Evolutionary conservation across 228 moss, liverwort and hornwort species (phyloP), one percentile per base, ranked within the genome.

Genomic region (Sphagnum magellanicum): DNA sequence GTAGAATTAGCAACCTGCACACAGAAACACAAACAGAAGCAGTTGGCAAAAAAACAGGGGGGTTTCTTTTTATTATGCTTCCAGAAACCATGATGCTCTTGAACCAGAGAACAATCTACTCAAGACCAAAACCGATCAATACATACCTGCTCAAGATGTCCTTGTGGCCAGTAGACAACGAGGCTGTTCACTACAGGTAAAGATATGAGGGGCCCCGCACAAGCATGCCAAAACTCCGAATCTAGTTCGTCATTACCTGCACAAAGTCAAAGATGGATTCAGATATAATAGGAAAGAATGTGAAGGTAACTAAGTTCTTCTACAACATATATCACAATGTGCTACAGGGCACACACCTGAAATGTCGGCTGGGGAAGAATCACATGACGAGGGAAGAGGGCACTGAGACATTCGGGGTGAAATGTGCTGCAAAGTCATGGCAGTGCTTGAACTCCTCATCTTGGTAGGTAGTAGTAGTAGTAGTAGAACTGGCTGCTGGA

Each of bases 61-160:
- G 32, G 32, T 3, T 32, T 32, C 55, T 12, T 8, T 12, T 8
- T 12, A 55, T 12, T 8, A 55, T 55, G 64, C 16, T 51, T 48
- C n/a, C 14, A 8, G 13, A 11, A 13, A 11, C 4, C 12, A 60
- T 48, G 6, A 48, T 9, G 9, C 8, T 55, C 55, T 55, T 55
- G 32, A 32, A 8, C 55, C 12, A 55, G 12, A 55, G 12, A 8
- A 8, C 3, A 8, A 55, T 8, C 0, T 1, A 32, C 10, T 6
- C 61, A 12, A 4, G 51, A 0, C 48, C 10, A 64, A 5, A 17
- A 12, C 9, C 48, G 46, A 10, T 0, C 13, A 15, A 1, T 48
- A 47, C 66, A 0, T 64, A 93, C 89, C 91, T 93, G 93, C 63
- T 93, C 93, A 67, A 93, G 91, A 69, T 93, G 93, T 2, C 93